Conservation (phyloP, 2,329 filamentous ascomycete species). For the Colletotrichum sp. region DNA sequence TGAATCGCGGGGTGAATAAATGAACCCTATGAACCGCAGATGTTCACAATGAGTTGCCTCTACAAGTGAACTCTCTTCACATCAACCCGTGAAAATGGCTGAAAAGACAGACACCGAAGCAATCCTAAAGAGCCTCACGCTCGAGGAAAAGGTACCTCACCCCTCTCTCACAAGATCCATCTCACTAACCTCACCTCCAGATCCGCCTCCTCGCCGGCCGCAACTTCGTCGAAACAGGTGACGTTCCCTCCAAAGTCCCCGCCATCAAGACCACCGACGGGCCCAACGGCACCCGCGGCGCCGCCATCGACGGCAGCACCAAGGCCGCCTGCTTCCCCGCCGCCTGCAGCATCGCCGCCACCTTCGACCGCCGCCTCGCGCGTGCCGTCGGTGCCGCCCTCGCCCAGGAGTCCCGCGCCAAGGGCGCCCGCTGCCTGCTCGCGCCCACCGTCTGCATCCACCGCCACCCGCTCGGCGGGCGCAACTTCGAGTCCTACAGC, state of each 20-base stretch:
- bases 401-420: slow-evolving; percentile 73
- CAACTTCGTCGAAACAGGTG: slow-evolving; percentile 17
- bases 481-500: slow-evolving; percentile 64
- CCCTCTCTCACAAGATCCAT: not conserved
- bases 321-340: slow-evolving; percentile 59
- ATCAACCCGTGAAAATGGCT: not conserved
- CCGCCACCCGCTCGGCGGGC: slow-evolving; percentile 66
- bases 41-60: not conserved
- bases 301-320: slow-evolving; percentile 17
- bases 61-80: not conserved
- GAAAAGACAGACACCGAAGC: slow-evolving; percentile 22
- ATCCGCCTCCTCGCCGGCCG: slow-evolving; percentile 14
- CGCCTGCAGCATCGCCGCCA: slow-evolving; percentile 73
- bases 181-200: not conserved
- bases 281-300: slow-evolving; percentile 20
- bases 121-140: slow-evolving; percentile 31
- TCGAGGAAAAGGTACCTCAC: slow-evolving; percentile 31
- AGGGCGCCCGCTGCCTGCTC: slow-evolving; percentile 71
- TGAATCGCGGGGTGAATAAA: not conserved
- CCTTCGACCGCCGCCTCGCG: slow-evolving; percentile 72
- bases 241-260: slow-evolving; percentile 3
- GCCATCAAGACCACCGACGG: slow-evolving; percentile 20
- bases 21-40: not conserved
- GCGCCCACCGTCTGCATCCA: slow-evolving; percentile 66
- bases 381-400: slow-evolving; percentile 72